phyloP scores from a whole-genome alignment of 768 basidiomycete genomes.

The Chlorophyllum brunneum region DNA sequence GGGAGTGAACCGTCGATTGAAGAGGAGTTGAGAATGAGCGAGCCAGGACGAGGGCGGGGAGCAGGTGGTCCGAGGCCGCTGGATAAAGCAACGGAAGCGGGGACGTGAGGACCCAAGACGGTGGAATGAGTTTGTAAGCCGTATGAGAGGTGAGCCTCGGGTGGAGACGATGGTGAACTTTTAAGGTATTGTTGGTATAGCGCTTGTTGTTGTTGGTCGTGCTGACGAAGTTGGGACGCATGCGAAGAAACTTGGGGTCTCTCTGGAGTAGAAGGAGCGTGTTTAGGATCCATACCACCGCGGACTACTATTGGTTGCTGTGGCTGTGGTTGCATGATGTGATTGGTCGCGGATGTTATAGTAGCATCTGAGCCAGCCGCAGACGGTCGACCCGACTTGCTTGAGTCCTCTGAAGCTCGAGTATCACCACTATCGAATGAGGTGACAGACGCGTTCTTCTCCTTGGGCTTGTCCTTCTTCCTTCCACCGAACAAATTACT shows the following conservation, averaged over 20 bases:
- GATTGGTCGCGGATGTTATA: constrained; percentile 50
- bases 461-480: constrained; percentile 71
- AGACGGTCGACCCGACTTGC: constrained; percentile 44
- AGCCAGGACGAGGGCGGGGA: constrained; percentile 64
- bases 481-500: constrained; percentile 70
- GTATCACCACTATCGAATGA: constrained; percentile 52
- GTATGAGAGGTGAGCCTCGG: constrained; percentile 70
- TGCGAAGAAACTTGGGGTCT: constrained; percentile 55
- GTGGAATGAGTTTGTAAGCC: constrained; percentile 54
- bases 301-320: constrained; percentile 29
- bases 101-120: neutral
- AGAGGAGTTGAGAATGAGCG: constrained; percentile 41
- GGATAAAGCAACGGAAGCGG: constrained; percentile 59
- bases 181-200: constrained; percentile 89
- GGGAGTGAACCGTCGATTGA: constrained; percentile 59
- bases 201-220: constrained; percentile 85
- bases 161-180: constrained; percentile 75
- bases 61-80: constrained; percentile 49
- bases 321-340: constrained; percentile 60
- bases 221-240: constrained; percentile 74
- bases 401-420: constrained; percentile 59
- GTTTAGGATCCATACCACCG: constrained; percentile 25
- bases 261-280: constrained; percentile 22
- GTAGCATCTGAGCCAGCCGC: constrained; percentile 25
- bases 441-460: constrained; percentile 39